Percentiles rank a stretch among this genome's conserved stretches.
These are phyloP conservation scores for Avena sativa DNA, from an alignment of 176 grass and related monocot genomes.

Conservation along the genomic window DNA sequence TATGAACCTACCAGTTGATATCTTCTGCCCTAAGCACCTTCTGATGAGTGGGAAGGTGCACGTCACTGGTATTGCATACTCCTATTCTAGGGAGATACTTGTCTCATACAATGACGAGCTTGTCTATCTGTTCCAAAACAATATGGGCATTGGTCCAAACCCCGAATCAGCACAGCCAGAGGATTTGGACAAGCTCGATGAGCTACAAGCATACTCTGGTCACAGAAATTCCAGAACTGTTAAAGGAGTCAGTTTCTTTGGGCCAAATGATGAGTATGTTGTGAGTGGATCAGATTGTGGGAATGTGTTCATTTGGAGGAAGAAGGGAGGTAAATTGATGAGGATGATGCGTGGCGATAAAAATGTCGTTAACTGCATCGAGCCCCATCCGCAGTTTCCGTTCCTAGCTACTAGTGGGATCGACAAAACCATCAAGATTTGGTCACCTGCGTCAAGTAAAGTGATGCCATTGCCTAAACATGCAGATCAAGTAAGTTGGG, in stretches of 20 bases:
- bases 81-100: conserved; percentile 68
- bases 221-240: conserved; percentile 82
- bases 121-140: conserved; percentile 75
- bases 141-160: conserved; percentile 67
- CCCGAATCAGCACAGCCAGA: conserved; percentile 44
- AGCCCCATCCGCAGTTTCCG: conserved; percentile 72
- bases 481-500: conserved; percentile 55
- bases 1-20: conserved; percentile 57
- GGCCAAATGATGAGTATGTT: conserved; percentile 82
- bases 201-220: conserved; percentile 66
- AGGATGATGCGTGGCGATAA: conserved; percentile 79
- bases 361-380: conserved; percentile 71
- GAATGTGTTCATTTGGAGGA: conserved; percentile 87
- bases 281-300: conserved; percentile 86
- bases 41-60: conserved; percentile 54
- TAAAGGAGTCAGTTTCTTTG: conserved; percentile 90
- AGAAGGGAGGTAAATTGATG: conserved; percentile 73
- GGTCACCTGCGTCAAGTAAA: conserved; percentile 59
- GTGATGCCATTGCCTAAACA: conserved; percentile 52
- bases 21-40: conserved; percentile 78
- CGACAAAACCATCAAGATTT: conserved; percentile 70
- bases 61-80: conserved; percentile 80
- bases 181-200: conserved; percentile 42
- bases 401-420: conserved; percentile 86
- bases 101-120: conserved; percentile 85